Evolutionary conservation across 73 alveolate genomes (phyloP).

Genomic region (Paramecium octaurelia): DNA sequence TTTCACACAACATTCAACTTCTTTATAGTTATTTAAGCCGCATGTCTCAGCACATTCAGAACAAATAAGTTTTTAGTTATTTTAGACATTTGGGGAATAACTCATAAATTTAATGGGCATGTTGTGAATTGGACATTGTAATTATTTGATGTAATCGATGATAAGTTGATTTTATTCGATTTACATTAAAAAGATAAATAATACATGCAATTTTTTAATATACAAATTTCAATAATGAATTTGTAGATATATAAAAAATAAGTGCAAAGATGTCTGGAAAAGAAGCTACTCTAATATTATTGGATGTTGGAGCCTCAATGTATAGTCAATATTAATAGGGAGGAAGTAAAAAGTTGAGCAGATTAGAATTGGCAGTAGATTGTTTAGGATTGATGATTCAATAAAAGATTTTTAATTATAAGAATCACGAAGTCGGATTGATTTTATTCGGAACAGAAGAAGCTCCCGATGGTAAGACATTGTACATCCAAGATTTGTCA

Average conservation of each 20-base stretch:
- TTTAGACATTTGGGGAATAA: neutral
- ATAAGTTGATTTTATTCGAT: neutral
- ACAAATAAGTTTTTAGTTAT: neutral
- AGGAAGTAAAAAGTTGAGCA: conserved; percentile 30
- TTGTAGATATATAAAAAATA: neutral
- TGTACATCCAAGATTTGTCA: conserved; percentile 18
- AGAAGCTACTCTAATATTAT: conserved; percentile 79
- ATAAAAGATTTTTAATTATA: conserved; percentile 74
- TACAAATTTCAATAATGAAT: neutral
- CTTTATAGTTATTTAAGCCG: neutral
- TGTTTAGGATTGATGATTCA: conserved; percentile 74
- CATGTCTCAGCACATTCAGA: neutral
- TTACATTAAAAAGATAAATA: neutral
- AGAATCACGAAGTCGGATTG: conserved; percentile 75
- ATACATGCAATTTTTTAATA: neutral
- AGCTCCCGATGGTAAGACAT: conserved; percentile 63
- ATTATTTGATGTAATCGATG: neutral
- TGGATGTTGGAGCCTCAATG: conserved; percentile 82
- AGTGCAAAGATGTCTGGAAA: conserved; percentile 38
- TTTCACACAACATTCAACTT: neutral
- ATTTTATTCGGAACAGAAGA: conserved; percentile 77
- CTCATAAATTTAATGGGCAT: neutral
- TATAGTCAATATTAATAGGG: neutral
- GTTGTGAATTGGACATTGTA: neutral
- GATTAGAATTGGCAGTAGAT: conserved; percentile 76